phyloP scores from a whole-genome alignment of 306 rosid genomes.

The Gillenia trifoliata region DNA sequence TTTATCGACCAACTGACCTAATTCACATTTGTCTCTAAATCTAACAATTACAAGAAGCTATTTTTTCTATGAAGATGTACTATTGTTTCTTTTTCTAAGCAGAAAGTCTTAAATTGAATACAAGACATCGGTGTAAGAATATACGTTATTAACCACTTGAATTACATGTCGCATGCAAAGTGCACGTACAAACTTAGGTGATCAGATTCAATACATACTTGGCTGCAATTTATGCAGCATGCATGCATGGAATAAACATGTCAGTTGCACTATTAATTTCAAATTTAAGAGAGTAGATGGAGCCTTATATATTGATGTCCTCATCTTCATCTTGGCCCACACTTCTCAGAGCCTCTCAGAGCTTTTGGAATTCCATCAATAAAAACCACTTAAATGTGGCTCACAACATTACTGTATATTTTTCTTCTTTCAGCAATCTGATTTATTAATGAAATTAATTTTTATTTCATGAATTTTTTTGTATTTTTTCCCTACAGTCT shows the following conservation, averaged over 20 bases:
- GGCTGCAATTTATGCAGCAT: neutral
- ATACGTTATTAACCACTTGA: neutral
- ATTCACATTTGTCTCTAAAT: too few species aligned
- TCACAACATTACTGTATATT: neutral
- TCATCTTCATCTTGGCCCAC: constrained; percentile 14
- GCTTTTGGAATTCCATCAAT: neutral
- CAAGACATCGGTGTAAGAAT: neutral
- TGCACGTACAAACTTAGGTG: neutral
- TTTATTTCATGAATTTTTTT: too few species aligned
- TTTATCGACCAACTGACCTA: accelerated
- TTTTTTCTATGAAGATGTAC: too few species aligned
- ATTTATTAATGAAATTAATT: too few species aligned
- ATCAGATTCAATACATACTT: neutral
- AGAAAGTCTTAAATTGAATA: too few species aligned
- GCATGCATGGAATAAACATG: neutral
- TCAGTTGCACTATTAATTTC: neutral
- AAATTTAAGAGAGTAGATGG: constrained; percentile 6
- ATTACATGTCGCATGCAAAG: neutral
- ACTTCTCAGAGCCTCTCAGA: constrained; percentile 1
- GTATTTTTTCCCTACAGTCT: neutral
- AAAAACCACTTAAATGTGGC: neutral
- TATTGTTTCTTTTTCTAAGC: neutral
- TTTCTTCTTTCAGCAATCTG: too few species aligned
- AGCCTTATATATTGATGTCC: neutral
- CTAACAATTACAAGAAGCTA: too few species aligned